Evolutionary conservation across 257 asterid species (phyloP), one percentile per base, ranked within the genome.

Genomic region (Catharanthus roseus): DNA sequence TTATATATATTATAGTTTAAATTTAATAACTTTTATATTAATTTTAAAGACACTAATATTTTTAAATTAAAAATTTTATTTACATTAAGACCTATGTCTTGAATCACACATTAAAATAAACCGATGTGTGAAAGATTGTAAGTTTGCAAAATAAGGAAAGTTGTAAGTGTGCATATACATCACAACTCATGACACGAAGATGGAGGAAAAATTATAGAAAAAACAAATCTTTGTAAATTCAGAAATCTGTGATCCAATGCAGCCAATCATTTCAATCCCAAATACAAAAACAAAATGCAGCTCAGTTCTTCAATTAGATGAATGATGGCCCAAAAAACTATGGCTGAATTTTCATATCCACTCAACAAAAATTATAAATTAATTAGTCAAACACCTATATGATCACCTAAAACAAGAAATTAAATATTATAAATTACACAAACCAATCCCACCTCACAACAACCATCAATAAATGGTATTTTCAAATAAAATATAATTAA

Each of bases 361-460:
- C 11, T 50, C 47, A 42, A 6, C 29, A 56, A 15, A 41, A 74
- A 6, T 38, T 38, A 3, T 38, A 38, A 38, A 38, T 19, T 2
- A 28, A 53, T 34, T 42, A 66, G 5, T 18, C 19, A 15, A 19
- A 11, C 4, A 31, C 5, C 42, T 26, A 39, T 2, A 6, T 11
- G 57, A 39, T 26, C 55, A 55, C 54, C 38, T 36, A 67, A 56
- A 57, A n/a, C 21, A 45, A 57, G 26, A n/a, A n/a, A 33, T 6
- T 19, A 44, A 57, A 39, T 33, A 62, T n/a, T n/a, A n/a, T n/a
- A 23, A 45, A 56, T 57, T 68, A 62, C 41, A 13, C 23, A 53
- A 49, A 23, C 31, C 73, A 70, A 56, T 67, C 12, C 38, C 36
- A 67, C 51, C n/a, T 65, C 24, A 55, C 77, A 55, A 26, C 49